Evolutionary conservation across 768 basidiomycete species (phyloP).

Genomic region (Naganishia randhawae): DNA sequence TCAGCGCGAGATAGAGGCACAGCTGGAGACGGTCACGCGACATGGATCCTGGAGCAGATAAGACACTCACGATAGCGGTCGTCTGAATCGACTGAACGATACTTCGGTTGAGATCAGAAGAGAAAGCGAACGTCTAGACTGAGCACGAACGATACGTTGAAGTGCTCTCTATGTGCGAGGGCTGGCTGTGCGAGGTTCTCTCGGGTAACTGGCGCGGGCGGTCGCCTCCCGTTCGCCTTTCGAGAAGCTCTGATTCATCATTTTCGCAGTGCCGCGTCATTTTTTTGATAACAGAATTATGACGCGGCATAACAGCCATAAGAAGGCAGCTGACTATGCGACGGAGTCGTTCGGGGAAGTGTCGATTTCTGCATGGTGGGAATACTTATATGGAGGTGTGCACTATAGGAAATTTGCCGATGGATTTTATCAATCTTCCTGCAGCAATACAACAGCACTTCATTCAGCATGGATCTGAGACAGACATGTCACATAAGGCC

Average conservation of each 20-base stretch:
- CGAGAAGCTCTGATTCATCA: conserved; percentile 3
- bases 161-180: not conserved
- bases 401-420: no score
- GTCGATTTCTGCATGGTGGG: no score
- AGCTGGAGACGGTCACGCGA: not conserved
- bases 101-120: not conserved
- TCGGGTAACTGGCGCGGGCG: not conserved
- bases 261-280: not conserved
- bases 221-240: not conserved
- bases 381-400: no score
- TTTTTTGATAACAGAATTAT: not conserved
- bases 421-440: no score
- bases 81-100: not conserved
- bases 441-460: no score
- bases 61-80: not conserved
- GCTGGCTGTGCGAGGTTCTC: not conserved
- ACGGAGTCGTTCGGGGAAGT: no score
- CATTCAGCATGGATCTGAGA: no score
- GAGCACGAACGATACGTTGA: not conserved
- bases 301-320: not conserved
- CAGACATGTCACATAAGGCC: no score
- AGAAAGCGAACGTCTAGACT: not conserved
- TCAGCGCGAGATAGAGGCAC: not conserved
- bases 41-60: not conserved
- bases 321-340: no score